Percentiles rank a stretch among this genome's conserved stretches.
Evolutionary conservation across 148 eudicot species (phyloP).

Genomic region (Rhododendron vialii): DNA sequence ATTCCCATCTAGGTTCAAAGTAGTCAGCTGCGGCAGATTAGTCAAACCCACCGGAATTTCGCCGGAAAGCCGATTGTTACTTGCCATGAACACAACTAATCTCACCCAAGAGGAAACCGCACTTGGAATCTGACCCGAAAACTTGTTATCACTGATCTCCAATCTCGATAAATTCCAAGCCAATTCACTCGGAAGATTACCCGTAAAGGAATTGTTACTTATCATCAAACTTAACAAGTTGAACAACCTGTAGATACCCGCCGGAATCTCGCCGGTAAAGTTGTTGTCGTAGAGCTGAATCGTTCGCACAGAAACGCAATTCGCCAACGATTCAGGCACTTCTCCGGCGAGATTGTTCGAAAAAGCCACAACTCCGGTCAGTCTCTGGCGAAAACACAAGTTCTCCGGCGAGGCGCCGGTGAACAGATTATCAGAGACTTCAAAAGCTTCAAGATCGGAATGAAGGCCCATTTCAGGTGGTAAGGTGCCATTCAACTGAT

Average conservation of each 20-base stretch:
- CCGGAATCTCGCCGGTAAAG: conserved; percentile 52
- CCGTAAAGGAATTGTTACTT: conserved; percentile 40
- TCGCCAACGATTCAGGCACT: conserved; percentile 45
- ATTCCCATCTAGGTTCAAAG: conserved; percentile 23
- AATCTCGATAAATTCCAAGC: conserved; percentile 38
- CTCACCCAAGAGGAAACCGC: conserved; percentile 35
- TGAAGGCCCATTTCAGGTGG: conserved; percentile 53
- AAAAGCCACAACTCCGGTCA: conserved; percentile 43
- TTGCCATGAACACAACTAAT: conserved; percentile 36
- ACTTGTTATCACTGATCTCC: conserved; percentile 47
- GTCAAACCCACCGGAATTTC: conserved; percentile 45
- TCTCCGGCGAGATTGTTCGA: conserved; percentile 43
- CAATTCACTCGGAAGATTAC: conserved; percentile 43
- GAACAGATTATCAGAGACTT: conserved; percentile 38
- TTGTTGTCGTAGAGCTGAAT: conserved; percentile 36
- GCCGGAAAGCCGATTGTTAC: conserved; percentile 51
- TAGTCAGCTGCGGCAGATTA: conserved; percentile 18
- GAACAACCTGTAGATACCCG: conserved; percentile 43
- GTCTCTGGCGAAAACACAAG: conserved; percentile 29
- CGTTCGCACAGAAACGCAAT: conserved; percentile 26
- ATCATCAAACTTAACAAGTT: conserved; percentile 27
- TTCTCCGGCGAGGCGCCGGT: conserved; percentile 52
- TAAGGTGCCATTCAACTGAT: conserved; percentile 41
- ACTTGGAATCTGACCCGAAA: conserved; percentile 49
- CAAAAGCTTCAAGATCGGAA: conserved; percentile 38